phyloP scores from a whole-genome alignment of 768 basidiomycete species.

The Trametes cinnabarina region DNA sequence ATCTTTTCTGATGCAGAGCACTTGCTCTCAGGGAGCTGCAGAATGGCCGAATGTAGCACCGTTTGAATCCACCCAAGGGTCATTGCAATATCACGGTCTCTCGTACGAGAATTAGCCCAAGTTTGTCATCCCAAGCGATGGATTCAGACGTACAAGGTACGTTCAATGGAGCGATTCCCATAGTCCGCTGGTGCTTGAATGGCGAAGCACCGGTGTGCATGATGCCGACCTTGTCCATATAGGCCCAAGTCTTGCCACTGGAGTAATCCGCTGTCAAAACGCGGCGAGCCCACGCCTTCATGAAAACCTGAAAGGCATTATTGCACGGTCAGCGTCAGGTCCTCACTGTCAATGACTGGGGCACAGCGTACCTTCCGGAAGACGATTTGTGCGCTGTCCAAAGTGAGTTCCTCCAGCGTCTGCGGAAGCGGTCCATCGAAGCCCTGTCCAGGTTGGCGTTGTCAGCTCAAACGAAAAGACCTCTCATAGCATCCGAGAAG shows the following conservation, averaged over 20 bases:
- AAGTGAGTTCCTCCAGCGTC: slow-evolving; percentile 38
- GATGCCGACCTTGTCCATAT: slow-evolving; percentile 45
- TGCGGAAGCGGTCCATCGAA: slow-evolving; percentile 40
- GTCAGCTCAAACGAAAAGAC: neutral
- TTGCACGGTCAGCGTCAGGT: slow-evolving; percentile 15
- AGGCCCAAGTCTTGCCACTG: slow-evolving; percentile 42
- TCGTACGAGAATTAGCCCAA: slow-evolving; percentile 17
- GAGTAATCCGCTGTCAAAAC: slow-evolving; percentile 45
- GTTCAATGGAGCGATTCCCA: slow-evolving; percentile 32
- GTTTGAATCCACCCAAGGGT: slow-evolving; percentile 47
- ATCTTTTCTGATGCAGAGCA: slow-evolving; percentile 36
- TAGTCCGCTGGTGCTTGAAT: slow-evolving; percentile 39
- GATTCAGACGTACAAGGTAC: slow-evolving; percentile 23
- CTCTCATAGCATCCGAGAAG: neutral
- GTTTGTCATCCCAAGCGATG: neutral
- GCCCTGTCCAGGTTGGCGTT: slow-evolving; percentile 28
- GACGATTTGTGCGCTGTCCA: slow-evolving; percentile 45
- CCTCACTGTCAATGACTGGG: slow-evolving; percentile 24
- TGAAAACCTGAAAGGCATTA: slow-evolving; percentile 30
- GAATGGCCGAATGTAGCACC: slow-evolving; percentile 42
- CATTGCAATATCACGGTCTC: slow-evolving; percentile 41
- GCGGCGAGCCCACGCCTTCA: slow-evolving; percentile 35
- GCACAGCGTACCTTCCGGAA: slow-evolving; percentile 40
- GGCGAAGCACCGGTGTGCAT: slow-evolving; percentile 49
- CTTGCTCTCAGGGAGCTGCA: slow-evolving; percentile 38